Evolutionary conservation across 225 moss, liverwort and hornwort species (phyloP).

Genomic region (Takakia lepidozioides): DNA sequence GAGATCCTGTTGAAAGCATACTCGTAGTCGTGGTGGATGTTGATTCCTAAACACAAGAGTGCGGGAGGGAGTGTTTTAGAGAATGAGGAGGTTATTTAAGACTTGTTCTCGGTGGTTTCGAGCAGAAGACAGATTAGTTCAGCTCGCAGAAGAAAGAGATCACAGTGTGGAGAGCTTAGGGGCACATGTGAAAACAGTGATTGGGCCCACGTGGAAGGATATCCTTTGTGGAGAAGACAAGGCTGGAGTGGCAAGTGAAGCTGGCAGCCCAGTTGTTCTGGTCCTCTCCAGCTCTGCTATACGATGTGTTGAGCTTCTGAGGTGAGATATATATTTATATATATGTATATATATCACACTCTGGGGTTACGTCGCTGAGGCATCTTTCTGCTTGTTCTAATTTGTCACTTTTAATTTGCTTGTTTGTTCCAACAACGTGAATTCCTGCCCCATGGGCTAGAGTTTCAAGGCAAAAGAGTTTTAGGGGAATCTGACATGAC

Average conservation of each 20-base stretch:
- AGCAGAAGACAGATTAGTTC: slow-evolving; percentile 57
- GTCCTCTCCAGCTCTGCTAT: slow-evolving; percentile 81
- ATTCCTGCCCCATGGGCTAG: no score
- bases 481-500: no score
- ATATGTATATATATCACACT: not conserved
- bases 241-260: slow-evolving; percentile 21
- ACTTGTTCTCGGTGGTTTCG: no score
- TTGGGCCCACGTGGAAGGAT: slow-evolving; percentile 67
- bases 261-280: slow-evolving; percentile 59
- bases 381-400: not conserved
- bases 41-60: no score
- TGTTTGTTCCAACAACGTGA: no score
- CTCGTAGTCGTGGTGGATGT: no score
- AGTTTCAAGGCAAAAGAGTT: no score
- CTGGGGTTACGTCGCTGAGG: not conserved
- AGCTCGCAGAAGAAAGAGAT: slow-evolving; percentile 48
- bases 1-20: no score
- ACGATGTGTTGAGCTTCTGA: slow-evolving; percentile 77
- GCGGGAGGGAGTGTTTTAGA: no score
- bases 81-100: no score
- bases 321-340: slow-evolving; percentile 24
- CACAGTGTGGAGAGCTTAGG: slow-evolving; percentile 60
- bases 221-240: slow-evolving; percentile 36
- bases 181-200: slow-evolving; percentile 38
- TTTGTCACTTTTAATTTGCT: no score